These are phyloP conservation scores for Corniculantispora saksenae DNA, from an alignment of 2,329 filamentous ascomycete genomes.

Conservation along the genomic window DNA sequence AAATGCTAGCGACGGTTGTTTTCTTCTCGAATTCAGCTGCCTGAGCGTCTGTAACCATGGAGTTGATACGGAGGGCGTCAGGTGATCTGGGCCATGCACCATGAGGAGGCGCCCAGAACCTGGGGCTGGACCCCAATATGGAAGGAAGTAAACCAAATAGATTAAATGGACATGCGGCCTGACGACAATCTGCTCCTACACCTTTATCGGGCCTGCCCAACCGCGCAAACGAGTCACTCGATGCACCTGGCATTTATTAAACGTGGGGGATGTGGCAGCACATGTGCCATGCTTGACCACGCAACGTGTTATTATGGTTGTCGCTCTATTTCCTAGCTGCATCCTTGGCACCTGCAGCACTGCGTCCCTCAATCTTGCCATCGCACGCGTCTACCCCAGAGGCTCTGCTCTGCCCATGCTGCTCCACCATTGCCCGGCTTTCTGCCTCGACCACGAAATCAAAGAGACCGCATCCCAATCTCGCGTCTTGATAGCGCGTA, in stretches of 20 bases:
- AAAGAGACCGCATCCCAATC: no score
- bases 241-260: not conserved
- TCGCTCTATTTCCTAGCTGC: not conserved
- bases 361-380: not conserved
- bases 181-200: not conserved
- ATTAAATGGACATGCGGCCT: constrained; percentile 9
- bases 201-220: not conserved
- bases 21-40: not conserved
- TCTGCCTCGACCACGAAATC: not conserved
- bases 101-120: not conserved
- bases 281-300: not conserved
- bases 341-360: not conserved
- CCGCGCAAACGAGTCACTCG: not conserved
- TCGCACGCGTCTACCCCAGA: not conserved
- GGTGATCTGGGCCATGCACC: constrained; percentile 1
- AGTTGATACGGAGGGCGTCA: not conserved
- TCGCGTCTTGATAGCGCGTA: no score
- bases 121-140: not conserved
- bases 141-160: constrained; percentile 11
- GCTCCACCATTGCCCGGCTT: no score
- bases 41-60: not conserved
- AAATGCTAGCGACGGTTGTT: no score
- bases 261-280: constrained; percentile 4
- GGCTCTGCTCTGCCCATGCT: not conserved
- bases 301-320: constrained; percentile 16